phyloP scores from a whole-genome alignment of 2,329 filamentous ascomycete species.

The Dryadomyces sulphureus region DNA sequence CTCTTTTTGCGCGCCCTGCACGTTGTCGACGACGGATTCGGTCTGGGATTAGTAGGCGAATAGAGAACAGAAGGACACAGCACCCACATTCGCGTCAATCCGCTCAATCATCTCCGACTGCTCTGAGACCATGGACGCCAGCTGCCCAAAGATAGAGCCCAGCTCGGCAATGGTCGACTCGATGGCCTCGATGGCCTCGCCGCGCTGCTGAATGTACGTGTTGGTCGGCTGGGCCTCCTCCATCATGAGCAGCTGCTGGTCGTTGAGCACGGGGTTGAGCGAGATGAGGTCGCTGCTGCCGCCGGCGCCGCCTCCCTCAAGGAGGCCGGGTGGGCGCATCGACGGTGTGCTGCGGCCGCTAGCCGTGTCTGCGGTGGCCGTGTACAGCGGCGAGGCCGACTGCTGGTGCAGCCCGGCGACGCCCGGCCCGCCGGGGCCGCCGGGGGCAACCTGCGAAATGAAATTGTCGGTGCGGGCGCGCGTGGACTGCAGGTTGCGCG shows the following conservation, averaged over 20 bases:
- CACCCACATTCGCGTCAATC: constrained; percentile 14
- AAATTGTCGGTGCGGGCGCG: constrained; percentile 91
- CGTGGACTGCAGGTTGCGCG: constrained; percentile 94
- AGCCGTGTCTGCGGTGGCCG: constrained; percentile 49
- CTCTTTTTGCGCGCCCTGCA: constrained; percentile 90
- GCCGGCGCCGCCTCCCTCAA: background rate
- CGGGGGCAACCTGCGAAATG: constrained; percentile 64
- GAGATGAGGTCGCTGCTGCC: constrained; percentile 55
- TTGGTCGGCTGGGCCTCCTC: constrained; percentile 81
- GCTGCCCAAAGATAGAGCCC: constrained; percentile 41
- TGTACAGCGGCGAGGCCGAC: constrained; percentile 68
- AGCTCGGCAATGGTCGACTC: constrained; percentile 90
- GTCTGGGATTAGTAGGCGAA: constrained; percentile 41
- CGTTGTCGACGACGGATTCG: constrained; percentile 94
- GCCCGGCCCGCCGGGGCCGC: background rate
- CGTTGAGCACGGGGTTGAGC: constrained; percentile 61
- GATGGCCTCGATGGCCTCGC: constrained; percentile 92
- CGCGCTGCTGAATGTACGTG: constrained; percentile 81
- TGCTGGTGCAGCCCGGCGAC: constrained; percentile 28
- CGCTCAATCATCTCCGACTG: constrained; percentile 79
- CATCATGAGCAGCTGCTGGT: constrained; percentile 84
- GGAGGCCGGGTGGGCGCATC: constrained; percentile 6
- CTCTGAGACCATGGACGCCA: constrained; percentile 93
- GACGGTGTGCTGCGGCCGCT: constrained; percentile 10
- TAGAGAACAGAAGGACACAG: too few species aligned